Base-by-base conservation (phyloP, 2,329 filamentous ascomycete genomes). In the Dothideomycetes sp. region DNA sequence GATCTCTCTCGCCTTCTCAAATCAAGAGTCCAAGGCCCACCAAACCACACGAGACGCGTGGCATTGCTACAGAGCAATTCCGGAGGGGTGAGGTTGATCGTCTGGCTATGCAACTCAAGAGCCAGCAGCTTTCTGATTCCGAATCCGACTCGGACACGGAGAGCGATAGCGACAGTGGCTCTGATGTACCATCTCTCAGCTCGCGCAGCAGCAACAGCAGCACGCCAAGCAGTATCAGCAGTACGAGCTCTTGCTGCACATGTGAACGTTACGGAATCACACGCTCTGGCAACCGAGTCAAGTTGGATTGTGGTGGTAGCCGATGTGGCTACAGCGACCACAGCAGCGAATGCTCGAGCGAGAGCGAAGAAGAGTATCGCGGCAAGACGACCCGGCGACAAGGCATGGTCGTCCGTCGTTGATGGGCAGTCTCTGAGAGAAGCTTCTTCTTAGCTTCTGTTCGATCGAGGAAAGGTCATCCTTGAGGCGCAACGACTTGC, bases 181-280 rank as follows among this genome's bases (percentile, higher is more conserved):
- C 51, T 40, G 57, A 56, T 47, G 64, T 88, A 79, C 38, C 77
- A 45, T 71, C 82, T 51, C 80, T 81, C 40, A 82, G 80, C 52
- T 88, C 85, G 62, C 86, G 84, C 70, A 84, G 79, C 46, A 82
- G 82, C 47, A 73, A 72, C 63, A 64, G 59, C 44, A 69, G 64
- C 36, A 72, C 69, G 24, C 70, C 70, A 15, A 68, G 64, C 12
- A 70, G 66, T 38, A 51, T 68, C 1, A 33, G 36, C 3, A 38
- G 86, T 82, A 38, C 83, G 82, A 55, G 79, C 77, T 65, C 80
- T 74, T 75, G 73, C 60, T 96, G 91, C 77, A 87, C 81, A 49
- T 96, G 89, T 68, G 86, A 95, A 64, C 84, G 88, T 68, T 95
- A 91, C 70, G 89, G 88, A 53, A 94, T 96, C 70, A 95, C 88